Percentiles rank a stretch among this genome's conserved stretches.
Evolutionary conservation across 768 basidiomycete genomes (phyloP).

Genomic region (Tricholoma furcatifolium): DNA sequence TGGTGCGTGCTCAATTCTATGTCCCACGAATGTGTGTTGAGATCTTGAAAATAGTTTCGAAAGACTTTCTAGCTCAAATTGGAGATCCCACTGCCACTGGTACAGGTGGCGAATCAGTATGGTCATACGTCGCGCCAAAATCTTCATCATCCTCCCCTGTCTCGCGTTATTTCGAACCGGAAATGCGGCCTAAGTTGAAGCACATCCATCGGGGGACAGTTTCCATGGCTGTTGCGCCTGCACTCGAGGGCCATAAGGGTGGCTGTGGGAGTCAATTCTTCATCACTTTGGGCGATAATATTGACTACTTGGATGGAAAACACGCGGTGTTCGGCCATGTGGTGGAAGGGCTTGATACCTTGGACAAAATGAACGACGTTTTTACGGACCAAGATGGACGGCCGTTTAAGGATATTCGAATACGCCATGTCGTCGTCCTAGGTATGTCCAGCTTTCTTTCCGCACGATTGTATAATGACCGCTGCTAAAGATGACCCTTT

Average conservation of each 20-base stretch:
- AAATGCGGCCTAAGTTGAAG: slow-evolving; percentile 78
- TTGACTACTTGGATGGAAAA: slow-evolving; percentile 92
- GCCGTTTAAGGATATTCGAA: slow-evolving; percentile 91
- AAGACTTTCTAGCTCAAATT: slow-evolving; percentile 93
- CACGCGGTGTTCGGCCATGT: slow-evolving; percentile 96
- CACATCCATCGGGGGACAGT: slow-evolving; percentile 86
- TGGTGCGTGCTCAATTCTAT: slow-evolving; percentile 48
- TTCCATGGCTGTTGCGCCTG: slow-evolving; percentile 96
- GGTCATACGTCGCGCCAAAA: slow-evolving; percentile 68
- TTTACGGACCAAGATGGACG: slow-evolving; percentile 86
- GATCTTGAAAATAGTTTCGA: slow-evolving; percentile 67
- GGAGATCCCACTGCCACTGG: slow-evolving; percentile 98
- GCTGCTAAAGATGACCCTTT: slow-evolving; percentile 83
- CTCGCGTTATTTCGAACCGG: slow-evolving; percentile 87
- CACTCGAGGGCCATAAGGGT: slow-evolving; percentile 54
- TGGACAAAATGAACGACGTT: slow-evolving; percentile 91
- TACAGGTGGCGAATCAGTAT: slow-evolving; percentile 88
- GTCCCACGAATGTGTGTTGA: not conserved
- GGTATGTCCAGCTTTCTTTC: slow-evolving; percentile 43
- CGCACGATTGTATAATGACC: slow-evolving; percentile 2
- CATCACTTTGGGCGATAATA: slow-evolving; percentile 84
- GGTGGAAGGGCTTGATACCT: slow-evolving; percentile 88
- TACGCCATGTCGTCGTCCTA: slow-evolving; percentile 93
- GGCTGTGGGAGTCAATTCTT: slow-evolving; percentile 97
- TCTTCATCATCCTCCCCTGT: slow-evolving; percentile 30